phyloP scores from a whole-genome alignment of 805 yeast species.

The Metschnikowia anglica region DNA sequence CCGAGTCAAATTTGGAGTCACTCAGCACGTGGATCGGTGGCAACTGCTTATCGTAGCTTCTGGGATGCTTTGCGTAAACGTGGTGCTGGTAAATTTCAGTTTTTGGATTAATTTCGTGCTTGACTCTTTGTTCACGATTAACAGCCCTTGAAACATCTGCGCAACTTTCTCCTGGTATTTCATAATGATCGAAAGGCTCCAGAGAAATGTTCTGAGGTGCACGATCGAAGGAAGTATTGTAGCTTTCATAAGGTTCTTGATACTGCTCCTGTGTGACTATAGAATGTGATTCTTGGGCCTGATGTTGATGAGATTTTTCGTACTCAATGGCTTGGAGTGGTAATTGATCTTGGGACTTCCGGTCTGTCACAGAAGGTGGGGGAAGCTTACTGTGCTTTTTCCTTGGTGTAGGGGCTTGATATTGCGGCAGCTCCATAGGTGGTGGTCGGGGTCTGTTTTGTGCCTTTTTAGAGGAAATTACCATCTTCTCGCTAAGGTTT shows the following conservation, averaged over 20 bases:
- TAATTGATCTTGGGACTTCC: neutral
- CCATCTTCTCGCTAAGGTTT: slow-evolving; percentile 6
- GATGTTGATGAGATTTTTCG: neutral
- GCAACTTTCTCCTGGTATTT: slow-evolving; percentile 18
- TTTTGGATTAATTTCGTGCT: neutral
- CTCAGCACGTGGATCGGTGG: neutral
- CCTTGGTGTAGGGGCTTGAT: neutral
- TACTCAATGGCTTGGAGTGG: neutral
- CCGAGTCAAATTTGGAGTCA: neutral
- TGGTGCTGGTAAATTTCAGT: neutral
- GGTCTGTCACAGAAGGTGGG: neutral
- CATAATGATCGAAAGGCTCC: slow-evolving; percentile 32
- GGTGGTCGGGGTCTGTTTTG: slow-evolving; percentile 19
- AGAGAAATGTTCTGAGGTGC: slow-evolving; percentile 9
- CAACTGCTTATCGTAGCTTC: neutral
- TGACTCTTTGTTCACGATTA: neutral
- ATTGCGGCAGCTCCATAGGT: slow-evolving; percentile 12
- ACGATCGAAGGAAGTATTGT: slow-evolving; percentile 24
- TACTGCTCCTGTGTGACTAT: slow-evolving; percentile 3
- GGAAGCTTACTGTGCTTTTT: neutral
- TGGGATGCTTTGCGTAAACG: neutral
- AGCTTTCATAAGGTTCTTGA: slow-evolving; percentile 29
- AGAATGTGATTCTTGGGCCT: neutral
- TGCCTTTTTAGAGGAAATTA: slow-evolving; percentile 1
- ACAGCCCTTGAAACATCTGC: neutral